Evolutionary conservation across 345 rosid genomes (phyloP).

Genomic region (Dimocarpus longan): DNA sequence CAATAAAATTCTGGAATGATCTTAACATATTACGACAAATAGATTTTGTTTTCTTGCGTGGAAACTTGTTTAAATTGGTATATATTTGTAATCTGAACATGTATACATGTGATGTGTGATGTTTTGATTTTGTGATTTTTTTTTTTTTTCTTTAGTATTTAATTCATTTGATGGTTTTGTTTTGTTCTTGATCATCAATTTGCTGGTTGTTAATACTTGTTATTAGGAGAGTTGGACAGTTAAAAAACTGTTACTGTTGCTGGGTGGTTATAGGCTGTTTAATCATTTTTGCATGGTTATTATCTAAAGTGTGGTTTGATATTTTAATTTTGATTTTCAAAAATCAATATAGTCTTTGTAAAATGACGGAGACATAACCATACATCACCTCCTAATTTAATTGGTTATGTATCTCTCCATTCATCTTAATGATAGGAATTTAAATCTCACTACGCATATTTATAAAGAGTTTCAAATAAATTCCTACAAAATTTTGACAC

Average conservation of each 20-base stretch:
- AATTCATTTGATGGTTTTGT: neutral
- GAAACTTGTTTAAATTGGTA: conserved; percentile 3
- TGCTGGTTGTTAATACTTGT: neutral
- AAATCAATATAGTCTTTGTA: too few relatives aligned
- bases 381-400: too few relatives aligned
- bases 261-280: neutral
- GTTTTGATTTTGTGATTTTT: neutral
- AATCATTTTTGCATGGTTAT: too few relatives aligned
- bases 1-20: conserved; percentile 1
- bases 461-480: too few relatives aligned
- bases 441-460: too few relatives aligned
- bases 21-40: neutral
- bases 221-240: neutral
- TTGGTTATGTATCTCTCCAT: too few relatives aligned
- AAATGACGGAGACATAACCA: too few relatives aligned
- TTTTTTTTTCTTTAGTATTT: neutral
- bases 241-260: neutral
- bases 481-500: too few relatives aligned
- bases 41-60: neutral
- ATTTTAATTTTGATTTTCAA: too few relatives aligned
- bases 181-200: neutral
- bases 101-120: neutral
- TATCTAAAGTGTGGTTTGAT: too few relatives aligned
- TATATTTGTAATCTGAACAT: neutral
- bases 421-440: too few relatives aligned